Conservation (phyloP, 2,329 filamentous ascomycete genomes). For the Cladobotryum protrusum region DNA sequence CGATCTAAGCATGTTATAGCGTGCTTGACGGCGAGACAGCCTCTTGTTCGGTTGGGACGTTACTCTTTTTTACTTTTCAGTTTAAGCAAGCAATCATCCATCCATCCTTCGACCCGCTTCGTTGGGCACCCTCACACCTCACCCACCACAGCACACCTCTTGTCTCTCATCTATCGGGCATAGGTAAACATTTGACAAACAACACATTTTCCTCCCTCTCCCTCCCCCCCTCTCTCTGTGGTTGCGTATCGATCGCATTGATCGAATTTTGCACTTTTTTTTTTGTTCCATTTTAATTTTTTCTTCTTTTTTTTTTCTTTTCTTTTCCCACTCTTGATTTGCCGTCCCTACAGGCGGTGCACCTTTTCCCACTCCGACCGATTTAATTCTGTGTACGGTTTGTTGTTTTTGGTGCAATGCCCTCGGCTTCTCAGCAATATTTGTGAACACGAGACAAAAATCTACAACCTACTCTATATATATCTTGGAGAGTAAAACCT, state of each 20-base stretch:
- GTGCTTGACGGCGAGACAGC: slow-evolving; percentile 1
- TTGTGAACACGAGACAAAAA: slow-evolving; percentile 1
- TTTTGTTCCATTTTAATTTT: background rate
- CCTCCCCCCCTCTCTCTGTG: too few relatives aligned
- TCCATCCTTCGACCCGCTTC: background rate
- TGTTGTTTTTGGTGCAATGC: slow-evolving; percentile 8
- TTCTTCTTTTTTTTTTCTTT: background rate
- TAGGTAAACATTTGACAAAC: too few relatives aligned
- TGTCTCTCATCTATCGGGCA: background rate
- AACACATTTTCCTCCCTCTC: too few relatives aligned
- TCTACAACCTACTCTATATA: slow-evolving; percentile 8
- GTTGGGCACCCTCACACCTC: slow-evolving; percentile 9
- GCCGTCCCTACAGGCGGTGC: too few relatives aligned
- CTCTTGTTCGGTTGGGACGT: slow-evolving; percentile 6
- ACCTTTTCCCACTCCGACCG: too few relatives aligned
- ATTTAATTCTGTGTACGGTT: background rate
- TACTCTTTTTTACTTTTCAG: background rate
- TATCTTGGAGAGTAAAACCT: background rate
- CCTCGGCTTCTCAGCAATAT: slow-evolving; percentile 2
- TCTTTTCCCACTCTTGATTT: background rate
- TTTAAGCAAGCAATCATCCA: background rate
- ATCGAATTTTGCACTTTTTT: too few relatives aligned
- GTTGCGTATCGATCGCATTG: too few relatives aligned
- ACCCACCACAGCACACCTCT: background rate
- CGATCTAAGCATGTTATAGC: slow-evolving; percentile 7